Conservation (phyloP, 352 stramenopile species). For the Porosira glacialis region DNA sequence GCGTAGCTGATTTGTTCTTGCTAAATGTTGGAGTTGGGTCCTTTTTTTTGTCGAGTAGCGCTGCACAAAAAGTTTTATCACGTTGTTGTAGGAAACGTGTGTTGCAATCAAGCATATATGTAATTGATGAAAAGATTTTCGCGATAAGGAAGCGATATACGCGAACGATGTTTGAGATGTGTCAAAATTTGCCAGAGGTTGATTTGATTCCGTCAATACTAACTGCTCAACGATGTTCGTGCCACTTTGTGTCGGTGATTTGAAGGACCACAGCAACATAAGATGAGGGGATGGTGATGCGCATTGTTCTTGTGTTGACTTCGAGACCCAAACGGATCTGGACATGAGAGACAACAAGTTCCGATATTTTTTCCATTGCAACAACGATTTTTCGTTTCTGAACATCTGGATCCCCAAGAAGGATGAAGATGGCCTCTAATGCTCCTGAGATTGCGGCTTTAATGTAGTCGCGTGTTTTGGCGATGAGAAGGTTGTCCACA, state of each 20-base stretch:
- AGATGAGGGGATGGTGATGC: conserved; percentile 14
- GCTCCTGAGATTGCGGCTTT: neutral
- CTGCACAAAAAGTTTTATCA: no score
- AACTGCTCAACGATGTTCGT: neutral
- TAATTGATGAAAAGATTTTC: conserved; percentile 2
- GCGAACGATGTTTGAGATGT: neutral
- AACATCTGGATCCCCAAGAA: conserved; percentile 21
- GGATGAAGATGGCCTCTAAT: conserved; percentile 32
- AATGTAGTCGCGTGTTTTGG: neutral
- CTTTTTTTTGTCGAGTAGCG: no score
- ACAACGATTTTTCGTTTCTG: conserved; percentile 7
- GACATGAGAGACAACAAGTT: neutral
- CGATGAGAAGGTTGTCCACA: no score
- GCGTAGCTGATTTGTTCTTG: no score
- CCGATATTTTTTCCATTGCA: conserved; percentile 35
- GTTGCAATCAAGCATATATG: no score
- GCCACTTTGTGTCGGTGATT: neutral
- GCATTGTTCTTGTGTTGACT: conserved; percentile 8
- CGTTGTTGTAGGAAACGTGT: no score
- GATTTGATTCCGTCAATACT: neutral
- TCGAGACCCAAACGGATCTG: conserved; percentile 17
- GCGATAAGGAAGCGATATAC: conserved; percentile 8
- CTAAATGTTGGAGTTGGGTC: no score
- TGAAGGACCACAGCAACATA: conserved; percentile 7
- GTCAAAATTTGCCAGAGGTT: neutral